These are phyloP conservation scores for Emydomyces testavorans DNA, from an alignment of 2,329 filamentous ascomycete genomes.

Conservation along the genomic window DNA sequence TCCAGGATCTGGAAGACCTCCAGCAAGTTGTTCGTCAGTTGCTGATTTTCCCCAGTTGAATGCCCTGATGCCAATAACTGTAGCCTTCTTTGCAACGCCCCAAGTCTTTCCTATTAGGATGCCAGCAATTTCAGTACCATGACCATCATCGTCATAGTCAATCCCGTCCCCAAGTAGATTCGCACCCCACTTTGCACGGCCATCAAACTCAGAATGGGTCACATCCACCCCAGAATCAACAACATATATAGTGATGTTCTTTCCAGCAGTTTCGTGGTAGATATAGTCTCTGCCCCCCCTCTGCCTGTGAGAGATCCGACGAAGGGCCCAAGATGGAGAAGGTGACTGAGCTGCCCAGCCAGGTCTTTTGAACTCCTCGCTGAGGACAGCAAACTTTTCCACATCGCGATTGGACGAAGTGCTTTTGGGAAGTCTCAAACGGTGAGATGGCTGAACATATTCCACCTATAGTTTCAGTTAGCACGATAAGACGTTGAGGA, in stretches of 20 bases:
- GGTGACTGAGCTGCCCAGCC: too few species aligned
- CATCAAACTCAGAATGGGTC: constrained; percentile 28
- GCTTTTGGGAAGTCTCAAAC: too few species aligned
- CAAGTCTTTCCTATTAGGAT: constrained; percentile 29
- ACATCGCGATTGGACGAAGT: too few species aligned
- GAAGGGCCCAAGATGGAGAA: constrained; percentile 29
- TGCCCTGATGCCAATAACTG: constrained; percentile 39
- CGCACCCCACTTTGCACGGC: constrained; percentile 28
- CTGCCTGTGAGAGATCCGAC: constrained; percentile 25
- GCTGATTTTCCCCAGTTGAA: constrained; percentile 38
- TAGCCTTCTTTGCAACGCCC: constrained; percentile 31
- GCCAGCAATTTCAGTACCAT: constrained; percentile 33
- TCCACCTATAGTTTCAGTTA: too few species aligned
- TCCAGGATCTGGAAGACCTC: too few species aligned
- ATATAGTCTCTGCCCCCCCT: constrained; percentile 22
- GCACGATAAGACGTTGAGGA: too few species aligned
- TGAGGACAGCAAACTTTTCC: too few species aligned
- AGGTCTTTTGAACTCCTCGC: too few species aligned
- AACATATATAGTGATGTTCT: constrained; percentile 28
- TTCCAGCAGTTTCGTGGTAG: constrained; percentile 29
- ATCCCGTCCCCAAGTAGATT: constrained; percentile 24
- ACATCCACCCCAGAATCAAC: constrained; percentile 31
- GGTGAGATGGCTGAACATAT: too few species aligned
- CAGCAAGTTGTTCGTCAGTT: too few species aligned
- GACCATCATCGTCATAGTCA: constrained; percentile 23